Evolutionary conservation across 2,329 filamentous ascomycete genomes (phyloP), one percentile per base, ranked within the genome.

Genomic region (Trichoderma brevicompactum): DNA sequence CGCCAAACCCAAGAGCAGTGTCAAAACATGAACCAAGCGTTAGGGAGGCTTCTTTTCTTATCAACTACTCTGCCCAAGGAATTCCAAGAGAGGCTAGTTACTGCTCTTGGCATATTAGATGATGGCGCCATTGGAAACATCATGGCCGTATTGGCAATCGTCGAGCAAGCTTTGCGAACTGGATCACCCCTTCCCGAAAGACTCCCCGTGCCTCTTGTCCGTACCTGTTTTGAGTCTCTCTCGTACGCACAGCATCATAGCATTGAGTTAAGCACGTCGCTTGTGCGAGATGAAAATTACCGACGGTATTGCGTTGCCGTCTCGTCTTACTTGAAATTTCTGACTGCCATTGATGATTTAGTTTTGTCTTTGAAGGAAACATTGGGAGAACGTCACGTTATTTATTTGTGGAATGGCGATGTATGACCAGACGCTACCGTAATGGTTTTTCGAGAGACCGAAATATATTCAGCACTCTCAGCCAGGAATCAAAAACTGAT

Each of bases 81-180:
- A 0, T 74, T 82, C 1, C 81, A 81, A 48, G 68, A 71, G 1
- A 77, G 79, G 0, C 73, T 85, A 0, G 72, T 75, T 0, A 73
- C 68, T 0, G 70, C 74, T 0, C 73, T 74, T 0, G 81, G 82
- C 1, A 70, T 83, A 1, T 69, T 79, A 0, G 78, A 82, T 36
- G 77, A 82, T 15, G 72, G 74, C 1, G 74, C 74, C n/a, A 79
- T 85, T 9, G 81, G 79, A 3, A 82, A 83, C 34, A 68, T 82
- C 58, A 85, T 84, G 82, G 80, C 80, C 1, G 80, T 84, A 2
- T 69, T 85, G 0, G 74, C 73, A 1, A 76, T 84, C 3, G 70
- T 82, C 7, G 80, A 83, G 55, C 81, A 83, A 56, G 73, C 80
- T 2, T 70, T 85, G 13, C 77, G 79, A 19, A 83, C 80, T 0